Conservation (phyloP, 345 rosid genomes). For the Linum tenue region DNA sequence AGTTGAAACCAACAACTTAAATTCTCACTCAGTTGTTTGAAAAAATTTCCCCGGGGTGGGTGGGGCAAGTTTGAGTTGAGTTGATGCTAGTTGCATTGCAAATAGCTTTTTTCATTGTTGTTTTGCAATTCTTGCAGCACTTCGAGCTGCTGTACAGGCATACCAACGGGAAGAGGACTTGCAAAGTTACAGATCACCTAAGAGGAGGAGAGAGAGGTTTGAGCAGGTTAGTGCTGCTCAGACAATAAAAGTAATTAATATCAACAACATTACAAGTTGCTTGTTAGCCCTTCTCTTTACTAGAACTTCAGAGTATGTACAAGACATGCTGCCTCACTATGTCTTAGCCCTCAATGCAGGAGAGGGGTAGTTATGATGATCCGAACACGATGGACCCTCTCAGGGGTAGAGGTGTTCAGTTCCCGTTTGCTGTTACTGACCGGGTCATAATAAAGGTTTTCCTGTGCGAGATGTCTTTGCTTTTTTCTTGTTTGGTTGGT, state of each 20-base stretch:
- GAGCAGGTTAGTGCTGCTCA: constrained; percentile 49
- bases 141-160: constrained; percentile 76
- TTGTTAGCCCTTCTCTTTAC: too few relatives aligned
- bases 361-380: constrained; percentile 53
- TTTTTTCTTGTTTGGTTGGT: constrained; percentile 2
- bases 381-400: constrained; percentile 31
- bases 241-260: too few relatives aligned
- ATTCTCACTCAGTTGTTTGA: not conserved
- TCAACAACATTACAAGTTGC: too few relatives aligned
- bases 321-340: too few relatives aligned
- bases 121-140: constrained; percentile 32
- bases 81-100: too few relatives aligned
- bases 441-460: constrained; percentile 81
- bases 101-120: too few relatives aligned
- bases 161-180: constrained; percentile 66
- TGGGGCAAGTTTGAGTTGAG: too few relatives aligned
- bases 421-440: constrained; percentile 82
- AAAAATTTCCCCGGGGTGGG: too few relatives aligned
- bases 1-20: not conserved
- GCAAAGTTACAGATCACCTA: constrained; percentile 46
- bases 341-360: constrained; percentile 32
- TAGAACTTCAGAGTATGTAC: too few relatives aligned
- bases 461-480: constrained; percentile 1
- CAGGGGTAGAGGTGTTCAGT: constrained; percentile 70
- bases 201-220: constrained; percentile 75